These are phyloP conservation scores for Haberlea rhodopensis DNA, from an alignment of 257 asterid genomes.

Conservation along the genomic window DNA sequence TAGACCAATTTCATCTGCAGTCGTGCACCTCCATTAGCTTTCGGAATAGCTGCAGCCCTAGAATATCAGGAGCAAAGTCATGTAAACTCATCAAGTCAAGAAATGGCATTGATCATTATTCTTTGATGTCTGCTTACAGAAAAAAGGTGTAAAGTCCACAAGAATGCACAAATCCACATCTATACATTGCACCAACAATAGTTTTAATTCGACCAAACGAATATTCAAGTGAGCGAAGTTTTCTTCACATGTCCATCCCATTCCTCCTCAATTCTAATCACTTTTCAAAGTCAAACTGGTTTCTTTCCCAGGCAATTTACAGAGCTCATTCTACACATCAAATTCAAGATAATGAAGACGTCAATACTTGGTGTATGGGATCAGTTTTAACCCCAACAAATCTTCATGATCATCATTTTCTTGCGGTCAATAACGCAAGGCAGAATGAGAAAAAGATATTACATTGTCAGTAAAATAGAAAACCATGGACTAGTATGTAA, in stretches of 20 bases:
- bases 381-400: not conserved
- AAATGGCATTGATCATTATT: not conserved
- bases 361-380: not conserved
- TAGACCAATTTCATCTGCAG: constrained; percentile 81
- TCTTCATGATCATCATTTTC: constrained; percentile 7
- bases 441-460: not conserved
- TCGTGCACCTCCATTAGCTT: constrained; percentile 67
- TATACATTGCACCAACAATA: constrained; percentile 8
- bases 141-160: not conserved
- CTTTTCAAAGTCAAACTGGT: constrained; percentile 1
- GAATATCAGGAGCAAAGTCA: constrained; percentile 3
- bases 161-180: not conserved
- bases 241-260: not conserved
- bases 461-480: constrained; percentile 5
- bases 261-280: not conserved
- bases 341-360: not conserved
- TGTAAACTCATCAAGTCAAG: constrained; percentile 9
- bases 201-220: constrained; percentile 6
- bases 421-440: not conserved
- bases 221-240: not conserved
- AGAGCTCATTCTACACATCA: not conserved
- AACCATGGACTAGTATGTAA: not conserved
- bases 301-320: not conserved
- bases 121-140: not conserved
- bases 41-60: constrained; percentile 86